Evolutionary conservation across 1,284 basidiomycete species (phyloP).

Genomic region (Puccinia triticina): DNA sequence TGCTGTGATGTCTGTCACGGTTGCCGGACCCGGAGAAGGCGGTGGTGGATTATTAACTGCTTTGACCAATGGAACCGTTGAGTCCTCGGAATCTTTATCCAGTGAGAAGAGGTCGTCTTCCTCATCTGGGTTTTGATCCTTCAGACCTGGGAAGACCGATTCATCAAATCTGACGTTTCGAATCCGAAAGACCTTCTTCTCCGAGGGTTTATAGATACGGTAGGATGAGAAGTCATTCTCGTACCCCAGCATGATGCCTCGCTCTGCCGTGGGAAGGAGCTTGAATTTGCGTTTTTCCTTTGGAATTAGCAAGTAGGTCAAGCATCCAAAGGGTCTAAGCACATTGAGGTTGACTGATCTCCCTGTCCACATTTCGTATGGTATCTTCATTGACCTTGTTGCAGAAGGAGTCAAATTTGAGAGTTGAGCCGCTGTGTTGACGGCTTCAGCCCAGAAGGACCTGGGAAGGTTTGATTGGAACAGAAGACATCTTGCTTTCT

Average conservation of each 20-base stretch:
- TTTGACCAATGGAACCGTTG: neutral
- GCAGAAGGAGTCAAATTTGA: neutral
- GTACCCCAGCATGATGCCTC: neutral
- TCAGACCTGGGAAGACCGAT: neutral
- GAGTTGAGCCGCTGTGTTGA: neutral
- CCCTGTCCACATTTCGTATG: neutral
- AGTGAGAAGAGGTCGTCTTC: no score
- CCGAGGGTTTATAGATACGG: neutral
- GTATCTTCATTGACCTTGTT: neutral
- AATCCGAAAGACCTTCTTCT: neutral
- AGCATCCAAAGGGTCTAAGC: neutral
- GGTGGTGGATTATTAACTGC: no score
- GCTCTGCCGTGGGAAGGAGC: neutral
- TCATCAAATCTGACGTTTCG: neutral
- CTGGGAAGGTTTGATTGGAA: neutral
- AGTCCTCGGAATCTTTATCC: neutral
- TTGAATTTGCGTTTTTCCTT: neutral
- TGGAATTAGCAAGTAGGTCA: neutral
- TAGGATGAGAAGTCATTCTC: neutral
- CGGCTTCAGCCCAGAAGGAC: slow-evolving; percentile 16
- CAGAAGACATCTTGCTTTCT: neutral
- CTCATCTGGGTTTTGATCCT: neutral
- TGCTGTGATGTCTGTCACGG: no score
- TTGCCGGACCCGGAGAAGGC: no score
- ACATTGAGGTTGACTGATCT: neutral